Conservation (phyloP, 208 protist species). For the Leishmania major region DNA sequence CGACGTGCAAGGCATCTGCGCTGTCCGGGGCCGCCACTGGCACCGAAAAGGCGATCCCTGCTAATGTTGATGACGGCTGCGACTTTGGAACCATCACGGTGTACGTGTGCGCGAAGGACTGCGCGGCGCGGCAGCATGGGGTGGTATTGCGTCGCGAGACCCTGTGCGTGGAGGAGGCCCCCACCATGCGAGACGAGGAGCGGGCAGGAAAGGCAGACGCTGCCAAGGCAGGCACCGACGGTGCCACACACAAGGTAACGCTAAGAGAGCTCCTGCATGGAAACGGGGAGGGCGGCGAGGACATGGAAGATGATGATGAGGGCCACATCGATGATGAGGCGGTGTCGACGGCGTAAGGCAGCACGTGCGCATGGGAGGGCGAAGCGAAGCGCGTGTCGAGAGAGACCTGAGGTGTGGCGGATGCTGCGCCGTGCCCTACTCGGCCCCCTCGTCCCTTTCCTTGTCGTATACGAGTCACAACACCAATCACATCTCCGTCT, state of each 20-base stretch:
- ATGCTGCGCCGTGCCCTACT: neutral
- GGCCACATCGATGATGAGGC: neutral
- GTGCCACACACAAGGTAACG: slow-evolving; percentile 14
- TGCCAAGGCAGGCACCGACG: slow-evolving; percentile 5
- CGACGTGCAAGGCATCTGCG: neutral
- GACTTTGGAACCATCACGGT: slow-evolving; percentile 85
- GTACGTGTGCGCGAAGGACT: slow-evolving; percentile 72
- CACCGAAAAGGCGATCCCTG: neutral
- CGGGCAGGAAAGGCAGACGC: slow-evolving; percentile 22
- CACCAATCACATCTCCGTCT: neutral
- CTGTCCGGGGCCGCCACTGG: neutral
- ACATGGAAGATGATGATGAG: slow-evolving; percentile 7
- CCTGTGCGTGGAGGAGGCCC: slow-evolving; percentile 63
- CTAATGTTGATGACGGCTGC: slow-evolving; percentile 57
- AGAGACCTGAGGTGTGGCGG: neutral
- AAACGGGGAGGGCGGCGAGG: slow-evolving; percentile 4
- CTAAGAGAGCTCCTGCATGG: slow-evolving; percentile 28
- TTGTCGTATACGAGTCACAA: neutral
- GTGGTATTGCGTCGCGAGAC: slow-evolving; percentile 65
- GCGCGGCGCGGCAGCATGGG: slow-evolving; percentile 38
- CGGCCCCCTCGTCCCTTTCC: neutral
- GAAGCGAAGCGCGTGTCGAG: neutral
- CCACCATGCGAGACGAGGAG: slow-evolving; percentile 35
- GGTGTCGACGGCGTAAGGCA: neutral
- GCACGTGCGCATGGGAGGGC: neutral